phyloP scores from a whole-genome alignment of 2,329 filamentous ascomycete species.

The Corniculantispora saksenae region DNA sequence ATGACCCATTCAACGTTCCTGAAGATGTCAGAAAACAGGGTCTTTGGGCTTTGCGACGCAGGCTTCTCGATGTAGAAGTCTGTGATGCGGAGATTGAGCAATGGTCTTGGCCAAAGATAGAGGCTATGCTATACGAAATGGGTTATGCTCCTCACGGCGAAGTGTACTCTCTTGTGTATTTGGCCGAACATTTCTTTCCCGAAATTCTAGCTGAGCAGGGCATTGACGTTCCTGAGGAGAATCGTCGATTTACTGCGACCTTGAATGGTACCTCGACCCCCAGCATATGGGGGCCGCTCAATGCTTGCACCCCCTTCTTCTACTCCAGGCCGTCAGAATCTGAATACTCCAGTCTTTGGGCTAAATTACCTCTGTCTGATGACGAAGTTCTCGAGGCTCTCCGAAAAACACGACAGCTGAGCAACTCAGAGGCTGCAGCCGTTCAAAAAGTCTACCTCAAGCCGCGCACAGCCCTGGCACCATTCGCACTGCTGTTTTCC shows the following conservation, averaged over 20 bases:
- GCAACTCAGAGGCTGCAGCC: neutral
- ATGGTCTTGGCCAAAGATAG: constrained; percentile 12
- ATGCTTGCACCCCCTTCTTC: constrained; percentile 12
- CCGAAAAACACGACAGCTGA: constrained; percentile 8
- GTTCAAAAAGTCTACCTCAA: constrained; percentile 7
- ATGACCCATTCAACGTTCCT: constrained; percentile 17
- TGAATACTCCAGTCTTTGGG: neutral
- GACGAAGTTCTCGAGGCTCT: constrained; percentile 1
- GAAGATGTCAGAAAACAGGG: constrained; percentile 10
- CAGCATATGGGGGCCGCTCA: neutral
- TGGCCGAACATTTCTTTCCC: constrained; percentile 15
- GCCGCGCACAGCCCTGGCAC: constrained; percentile 12
- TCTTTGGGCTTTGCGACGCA: constrained; percentile 13
- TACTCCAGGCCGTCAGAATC: neutral
- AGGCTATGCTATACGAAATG: neutral
- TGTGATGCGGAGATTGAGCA: neutral
- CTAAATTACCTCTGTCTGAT: constrained; percentile 6
- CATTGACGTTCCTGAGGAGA: neutral
- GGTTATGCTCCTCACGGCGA: constrained; percentile 4
- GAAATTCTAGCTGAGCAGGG: constrained; percentile 2
- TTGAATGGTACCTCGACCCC: neutral
- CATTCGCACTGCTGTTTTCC: constrained; percentile 13
- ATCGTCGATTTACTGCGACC: neutral
- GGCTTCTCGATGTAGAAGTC: constrained; percentile 8
- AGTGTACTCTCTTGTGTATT: neutral